phyloP scores from a whole-genome alignment of 208 protist species.

The Leishmania arabica region DNA sequence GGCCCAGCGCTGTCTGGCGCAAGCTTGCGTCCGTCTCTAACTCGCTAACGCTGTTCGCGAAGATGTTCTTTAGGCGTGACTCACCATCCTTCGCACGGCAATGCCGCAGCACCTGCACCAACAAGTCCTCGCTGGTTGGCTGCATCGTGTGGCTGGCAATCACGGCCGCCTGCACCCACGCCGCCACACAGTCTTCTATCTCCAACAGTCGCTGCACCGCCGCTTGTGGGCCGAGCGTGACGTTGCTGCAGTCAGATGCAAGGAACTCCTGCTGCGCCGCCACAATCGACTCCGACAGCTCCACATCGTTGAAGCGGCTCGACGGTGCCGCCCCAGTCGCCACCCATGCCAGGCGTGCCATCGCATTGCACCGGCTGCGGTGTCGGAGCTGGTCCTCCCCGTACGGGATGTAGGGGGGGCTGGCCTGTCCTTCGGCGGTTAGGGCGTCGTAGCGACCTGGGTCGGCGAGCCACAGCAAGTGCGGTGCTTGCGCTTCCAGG shows the following conservation, averaged over 20 bases:
- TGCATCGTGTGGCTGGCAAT: slow-evolving; percentile 44
- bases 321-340: slow-evolving; percentile 39
- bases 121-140: slow-evolving; percentile 50
- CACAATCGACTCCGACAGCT: slow-evolving; percentile 47
- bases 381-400: slow-evolving; percentile 53
- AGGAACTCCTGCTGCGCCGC: slow-evolving; percentile 55
- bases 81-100: slow-evolving; percentile 60
- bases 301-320: slow-evolving; percentile 36
- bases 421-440: slow-evolving; percentile 40
- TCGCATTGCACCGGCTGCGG: slow-evolving; percentile 53
- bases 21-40: slow-evolving; percentile 48
- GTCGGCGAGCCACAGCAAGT: slow-evolving; percentile 76
- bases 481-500: slow-evolving; percentile 60
- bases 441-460: slow-evolving; percentile 60
- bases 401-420: slow-evolving; percentile 44
- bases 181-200: slow-evolving; percentile 38
- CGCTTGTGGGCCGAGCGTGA: slow-evolving; percentile 53
- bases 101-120: slow-evolving; percentile 70
- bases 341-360: slow-evolving; percentile 65
- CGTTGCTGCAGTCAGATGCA: slow-evolving; percentile 33
- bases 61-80: slow-evolving; percentile 27
- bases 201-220: slow-evolving; percentile 62
- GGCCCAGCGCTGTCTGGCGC: slow-evolving; percentile 54
- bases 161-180: slow-evolving; percentile 66
- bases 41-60: slow-evolving; percentile 61